Evolutionary conservation across 495 filamentous ascomycete species (phyloP), one percentile per base, ranked within the genome.

Genomic region (Acidiella bohemica): DNA sequence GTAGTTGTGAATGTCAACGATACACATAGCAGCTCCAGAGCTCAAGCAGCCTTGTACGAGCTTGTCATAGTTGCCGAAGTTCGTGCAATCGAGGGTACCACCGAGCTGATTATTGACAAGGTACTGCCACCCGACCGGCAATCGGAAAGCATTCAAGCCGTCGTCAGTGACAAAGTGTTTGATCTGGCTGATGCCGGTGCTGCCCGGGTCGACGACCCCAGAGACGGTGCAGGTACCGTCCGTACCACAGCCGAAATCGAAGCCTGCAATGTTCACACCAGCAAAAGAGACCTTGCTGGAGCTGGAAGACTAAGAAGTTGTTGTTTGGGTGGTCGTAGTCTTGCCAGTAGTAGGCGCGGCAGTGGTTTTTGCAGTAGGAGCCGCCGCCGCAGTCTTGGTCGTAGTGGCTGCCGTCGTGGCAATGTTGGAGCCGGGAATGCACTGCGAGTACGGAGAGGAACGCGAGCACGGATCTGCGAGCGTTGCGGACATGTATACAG

Each of bases 1-100:
- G 55, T 72, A 74, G 55, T 73, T 75, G 56, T 75, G 71, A 34
- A 67, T 59, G 48, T 76, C 71, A 39, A 80, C 61, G 47, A 78
- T 69, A 54, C 75, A 80, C 37, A 53, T 25, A 32, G 59, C 45
- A 7, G 68, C 71, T 18, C 66, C 70, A 12, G 67, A 66, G 11
- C 47, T 57, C 35, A 79, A 59, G 51, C 75, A 80, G 17, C 68
- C 65, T 52, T 76, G 67, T 24, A 80, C 55, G 18, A 77, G 53
- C 21, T 59, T 56, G 55, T 77, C 67, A 50, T 76, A 79, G 24
- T 63, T 59, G n/a, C 49, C 65, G 9, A 70, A 49, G 52, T 72
- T 68, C 7, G 50, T 54, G 0, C 58, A 17, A 44, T 74, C 61
- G 0, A 75, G 56, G 4, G 59, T 54, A 11, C 65, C 69, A 1